Base-by-base conservation (phyloP, 768 basidiomycete species). In the Leccinum obscurum region DNA sequence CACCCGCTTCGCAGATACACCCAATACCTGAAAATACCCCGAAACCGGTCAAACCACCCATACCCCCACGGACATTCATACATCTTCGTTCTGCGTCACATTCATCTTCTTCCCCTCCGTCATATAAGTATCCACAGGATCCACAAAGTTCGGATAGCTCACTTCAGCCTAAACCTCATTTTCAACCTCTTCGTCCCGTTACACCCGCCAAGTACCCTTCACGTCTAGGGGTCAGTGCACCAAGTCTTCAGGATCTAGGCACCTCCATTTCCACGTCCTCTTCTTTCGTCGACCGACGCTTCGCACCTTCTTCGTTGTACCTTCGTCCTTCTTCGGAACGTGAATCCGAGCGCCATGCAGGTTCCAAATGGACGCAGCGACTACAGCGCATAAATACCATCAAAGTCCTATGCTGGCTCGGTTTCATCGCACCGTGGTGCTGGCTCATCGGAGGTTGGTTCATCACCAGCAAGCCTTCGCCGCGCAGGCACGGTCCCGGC, bases 391-490 rank as follows among this genome's bases (percentile, higher is more conserved):
- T 55, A 24, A 69, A 75, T 30, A 65, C 83, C 0, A 77, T 83
- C 3, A 80, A 81, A 66, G 81, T 86, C 70, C 75, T 89, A n/a
- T 91, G 91, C 74, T 90, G 87, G 86, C 58, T 86, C 0, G 89
- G 89, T 3, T 91, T 91, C 65, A 58, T 89, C 52, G 86, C 81
- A 51, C 89, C 89, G 0, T 83, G 87, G 72, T 81, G 89, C 55
- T 91, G 89, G 89, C 79, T 91, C 50, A 78, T 90, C 14, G 89
- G 89, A 0, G 89, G 89, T 4, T 91, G 89, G 89, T 81, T 88
- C 59, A 75, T 85, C 57, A 8, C 66, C 2, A 24, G 61, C 52
- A 60, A 62, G 15, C 30, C 61, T 5, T 46, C 52, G 3, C 20
- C 59, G 68, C 77, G 62, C 3, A 52, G 14, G 13, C 22, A 71